Evolutionary conservation across 805 yeast genomes (phyloP).

Genomic region (Blastobotrys peoriensis): DNA sequence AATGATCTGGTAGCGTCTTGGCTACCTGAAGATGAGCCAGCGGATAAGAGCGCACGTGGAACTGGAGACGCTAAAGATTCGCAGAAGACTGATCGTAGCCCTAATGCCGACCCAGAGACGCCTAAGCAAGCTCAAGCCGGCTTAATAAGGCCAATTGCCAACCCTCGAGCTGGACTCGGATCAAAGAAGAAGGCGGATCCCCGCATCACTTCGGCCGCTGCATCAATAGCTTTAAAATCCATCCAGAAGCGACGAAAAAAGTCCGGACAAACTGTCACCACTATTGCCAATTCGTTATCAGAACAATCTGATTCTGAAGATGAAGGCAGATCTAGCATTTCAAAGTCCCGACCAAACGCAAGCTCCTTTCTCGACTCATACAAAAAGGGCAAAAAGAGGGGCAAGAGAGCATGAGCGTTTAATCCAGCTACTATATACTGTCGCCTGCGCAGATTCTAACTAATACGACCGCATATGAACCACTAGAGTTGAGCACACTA

Average conservation of each 20-base stretch:
- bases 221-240: constrained; percentile 4
- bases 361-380: constrained; percentile 13
- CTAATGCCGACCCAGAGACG: constrained; percentile 2
- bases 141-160: constrained; percentile 1
- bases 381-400: constrained; percentile 10
- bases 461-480: constrained; percentile 1
- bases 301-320: constrained; percentile 10
- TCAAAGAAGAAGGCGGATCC: constrained; percentile 2
- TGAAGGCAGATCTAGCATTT: constrained; percentile 6
- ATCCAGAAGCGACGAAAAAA: constrained; percentile 3
- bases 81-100: constrained; percentile 1
- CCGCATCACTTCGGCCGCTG: neutral
- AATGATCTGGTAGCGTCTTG: constrained; percentile 22
- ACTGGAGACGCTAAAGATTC: constrained; percentile 7
- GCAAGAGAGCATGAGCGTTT: neutral
- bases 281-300: neutral
- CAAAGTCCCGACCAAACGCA: constrained; percentile 5
- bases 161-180: constrained; percentile 14
- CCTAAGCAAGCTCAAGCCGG: neutral
- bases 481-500: no score
- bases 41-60: neutral
- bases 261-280: neutral
- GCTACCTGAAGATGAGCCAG: constrained; percentile 10
- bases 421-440: neutral
- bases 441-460: neutral